Base-by-base conservation (phyloP, 176 grass and related monocot species). In the Raddia distichophylla region DNA sequence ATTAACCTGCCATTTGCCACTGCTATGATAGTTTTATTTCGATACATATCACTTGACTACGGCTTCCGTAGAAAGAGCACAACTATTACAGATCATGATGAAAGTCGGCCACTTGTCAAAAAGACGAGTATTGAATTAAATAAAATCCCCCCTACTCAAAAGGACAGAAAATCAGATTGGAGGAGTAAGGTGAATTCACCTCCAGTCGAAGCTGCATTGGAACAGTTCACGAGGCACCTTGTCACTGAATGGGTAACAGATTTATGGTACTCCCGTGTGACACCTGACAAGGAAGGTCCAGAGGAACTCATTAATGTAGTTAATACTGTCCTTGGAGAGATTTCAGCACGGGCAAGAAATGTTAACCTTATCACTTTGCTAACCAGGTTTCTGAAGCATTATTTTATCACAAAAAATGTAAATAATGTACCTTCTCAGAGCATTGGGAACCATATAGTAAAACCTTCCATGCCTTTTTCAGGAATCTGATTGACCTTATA, bases 231-330 rank as follows among this genome's bases (percentile, higher is more conserved):
- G 48, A 91, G 96, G 64, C 93, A 95, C 65, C 83, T 99, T 67
- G 71, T 95, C 65, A 88, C 84, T 40, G 96, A 99, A 70, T 99
- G 96, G 96, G 82, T 99, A 57, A 91, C 93, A 8, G 96, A 95
- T 89, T 85, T 99, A 17, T 99, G 96, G 96, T 99, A 99, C 81
- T 93, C 89, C 22, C 92, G 87, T 82, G 80, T 99, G 88, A 99
- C 96, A 69, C 93, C 96, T 63, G 93, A 99, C 77, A 95, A 85
- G 66, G 85, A 95, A 45, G 93, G 93, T 59, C 96, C 96, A 14
- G 91, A 95, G 75, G 91, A 93, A 81, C 80, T 99, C 65, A 66
- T 99, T 61, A 52, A 78, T 34, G 55, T 91, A 48, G 67, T 99
- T 63, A 95, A 93, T 82, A 59, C 72, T 57, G 84, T 86, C 62